Evolutionary conservation across 352 stramenopile species (phyloP).

Genomic region (Detonula confervacea): DNA sequence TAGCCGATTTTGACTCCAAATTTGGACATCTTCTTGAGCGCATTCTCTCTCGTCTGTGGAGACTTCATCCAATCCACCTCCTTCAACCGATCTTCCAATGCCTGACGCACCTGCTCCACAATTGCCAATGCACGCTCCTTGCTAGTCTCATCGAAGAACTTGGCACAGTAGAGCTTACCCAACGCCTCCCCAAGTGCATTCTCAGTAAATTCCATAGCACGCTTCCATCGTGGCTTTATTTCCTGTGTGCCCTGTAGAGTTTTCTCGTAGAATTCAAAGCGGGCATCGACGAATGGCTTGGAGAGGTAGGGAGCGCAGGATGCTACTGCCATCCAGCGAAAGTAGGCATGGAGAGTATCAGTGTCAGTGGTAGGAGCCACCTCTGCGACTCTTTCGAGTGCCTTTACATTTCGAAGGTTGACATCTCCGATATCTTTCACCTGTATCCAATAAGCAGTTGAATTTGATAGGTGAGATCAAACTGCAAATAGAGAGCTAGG

Average conservation of each 20-base stretch:
- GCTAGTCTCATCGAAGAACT: slow-evolving; percentile 88
- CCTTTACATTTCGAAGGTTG: slow-evolving; percentile 73
- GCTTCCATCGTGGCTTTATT: slow-evolving; percentile 90
- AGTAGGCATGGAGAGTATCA: slow-evolving; percentile 59
- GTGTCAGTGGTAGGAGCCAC: slow-evolving; percentile 44
- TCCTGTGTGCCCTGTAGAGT: slow-evolving; percentile 88
- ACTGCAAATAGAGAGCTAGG: no score
- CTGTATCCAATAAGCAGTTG: no score
- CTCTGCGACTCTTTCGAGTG: slow-evolving; percentile 56
- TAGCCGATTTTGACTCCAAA: slow-evolving; percentile 87
- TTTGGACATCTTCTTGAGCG: slow-evolving; percentile 89
- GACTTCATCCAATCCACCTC: slow-evolving; percentile 90
- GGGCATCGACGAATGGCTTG: slow-evolving; percentile 88
- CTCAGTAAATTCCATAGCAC: slow-evolving; percentile 88
- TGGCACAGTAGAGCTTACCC: slow-evolving; percentile 91
- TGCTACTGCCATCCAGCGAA: slow-evolving; percentile 65
- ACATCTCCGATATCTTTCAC: slow-evolving; percentile 77
- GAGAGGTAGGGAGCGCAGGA: slow-evolving; percentile 72
- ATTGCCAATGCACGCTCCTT: slow-evolving; percentile 88
- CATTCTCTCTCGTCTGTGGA: slow-evolving; percentile 85
- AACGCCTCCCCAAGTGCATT: slow-evolving; percentile 88
- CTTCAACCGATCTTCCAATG: slow-evolving; percentile 86
- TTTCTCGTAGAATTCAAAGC: slow-evolving; percentile 90
- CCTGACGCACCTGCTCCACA: slow-evolving; percentile 88
- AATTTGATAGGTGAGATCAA: no score